Evolutionary conservation across 2,329 filamentous ascomycete genomes (phyloP).

Genomic region (Phyllosticta citrichinensis): DNA sequence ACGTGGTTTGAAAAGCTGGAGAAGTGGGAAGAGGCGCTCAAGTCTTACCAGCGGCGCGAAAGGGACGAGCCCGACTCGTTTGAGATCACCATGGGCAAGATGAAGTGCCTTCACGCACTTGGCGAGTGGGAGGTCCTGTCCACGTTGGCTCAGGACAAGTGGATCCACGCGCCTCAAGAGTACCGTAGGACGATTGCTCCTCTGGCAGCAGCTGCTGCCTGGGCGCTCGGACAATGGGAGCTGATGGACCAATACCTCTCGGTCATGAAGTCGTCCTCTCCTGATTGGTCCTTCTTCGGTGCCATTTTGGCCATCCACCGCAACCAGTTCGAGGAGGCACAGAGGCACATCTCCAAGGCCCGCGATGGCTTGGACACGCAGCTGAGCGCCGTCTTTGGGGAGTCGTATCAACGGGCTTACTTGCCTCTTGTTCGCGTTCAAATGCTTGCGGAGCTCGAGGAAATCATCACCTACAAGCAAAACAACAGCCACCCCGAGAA

Average conservation of each 20-base stretch:
- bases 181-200: constrained; percentile 86
- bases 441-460: constrained; percentile 97
- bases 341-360: constrained; percentile 81
- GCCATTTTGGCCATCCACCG: constrained; percentile 91
- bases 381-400: constrained; percentile 88
- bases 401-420: constrained; percentile 96
- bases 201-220: constrained; percentile 87
- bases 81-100: constrained; percentile 98
- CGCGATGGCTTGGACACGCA: constrained; percentile 92
- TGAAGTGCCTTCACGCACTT: constrained; percentile 93
- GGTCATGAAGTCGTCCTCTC: constrained; percentile 88
- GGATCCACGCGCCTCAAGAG: constrained; percentile 79
- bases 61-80: constrained; percentile 62
- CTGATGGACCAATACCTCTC: constrained; percentile 95
- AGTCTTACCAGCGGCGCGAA: constrained; percentile 84
- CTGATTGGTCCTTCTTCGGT: constrained; percentile 94
- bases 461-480: constrained; percentile 97
- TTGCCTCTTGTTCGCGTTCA: constrained; percentile 96
- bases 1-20: constrained; percentile 99
- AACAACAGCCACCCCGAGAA: constrained; percentile 68
- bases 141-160: constrained; percentile 80
- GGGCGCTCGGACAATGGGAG: constrained; percentile 95
- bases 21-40: constrained; percentile 92
- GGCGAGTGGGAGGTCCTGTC: constrained; percentile 96
- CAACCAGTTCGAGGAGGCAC: constrained; percentile 87